Conservation (phyloP, 139 green algal species). For the Tetraselmis striata region DNA sequence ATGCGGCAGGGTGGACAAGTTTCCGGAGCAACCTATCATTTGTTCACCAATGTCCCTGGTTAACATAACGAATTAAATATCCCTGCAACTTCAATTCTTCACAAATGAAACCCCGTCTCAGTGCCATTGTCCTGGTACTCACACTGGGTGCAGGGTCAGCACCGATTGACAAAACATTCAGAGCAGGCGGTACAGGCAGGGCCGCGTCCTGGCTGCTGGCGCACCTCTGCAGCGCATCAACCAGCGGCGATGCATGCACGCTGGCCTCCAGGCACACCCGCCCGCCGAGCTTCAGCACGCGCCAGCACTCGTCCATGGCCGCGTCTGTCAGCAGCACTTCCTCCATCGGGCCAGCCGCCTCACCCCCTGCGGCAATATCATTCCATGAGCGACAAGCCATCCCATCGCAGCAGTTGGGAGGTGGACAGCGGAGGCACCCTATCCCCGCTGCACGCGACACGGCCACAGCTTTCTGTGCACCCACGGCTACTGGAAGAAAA, state of each 20-base stretch:
- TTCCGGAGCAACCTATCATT: too few relatives aligned
- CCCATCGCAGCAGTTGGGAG: background rate
- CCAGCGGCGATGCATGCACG: background rate
- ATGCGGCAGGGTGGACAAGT: too few relatives aligned
- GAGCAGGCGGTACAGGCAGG: background rate
- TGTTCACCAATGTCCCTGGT: background rate
- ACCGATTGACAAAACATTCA: background rate
- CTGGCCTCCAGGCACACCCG: slow-evolving; percentile 31
- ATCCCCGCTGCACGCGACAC: slow-evolving; percentile 7
- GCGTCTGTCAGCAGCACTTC: slow-evolving; percentile 11
- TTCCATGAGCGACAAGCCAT: slow-evolving; percentile 19
- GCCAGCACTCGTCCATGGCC: slow-evolving; percentile 19
- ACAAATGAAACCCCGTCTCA: too few relatives aligned
- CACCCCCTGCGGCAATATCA: slow-evolving; percentile 11
- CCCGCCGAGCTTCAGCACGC: slow-evolving; percentile 30
- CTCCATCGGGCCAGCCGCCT: background rate
- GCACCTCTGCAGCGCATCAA: background rate
- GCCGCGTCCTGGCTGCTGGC: background rate
- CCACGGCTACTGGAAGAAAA: too few relatives aligned
- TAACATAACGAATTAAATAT: background rate
- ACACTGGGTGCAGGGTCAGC: background rate
- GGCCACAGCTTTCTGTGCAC: too few relatives aligned
- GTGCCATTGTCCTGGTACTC: too few relatives aligned
- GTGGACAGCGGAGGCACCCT: too few relatives aligned
- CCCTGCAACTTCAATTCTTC: too few relatives aligned